Evolutionary conservation across 1,284 basidiomycete genomes (phyloP), one percentile per base, ranked within the genome.

Genomic region (Marasmius oreades): DNA sequence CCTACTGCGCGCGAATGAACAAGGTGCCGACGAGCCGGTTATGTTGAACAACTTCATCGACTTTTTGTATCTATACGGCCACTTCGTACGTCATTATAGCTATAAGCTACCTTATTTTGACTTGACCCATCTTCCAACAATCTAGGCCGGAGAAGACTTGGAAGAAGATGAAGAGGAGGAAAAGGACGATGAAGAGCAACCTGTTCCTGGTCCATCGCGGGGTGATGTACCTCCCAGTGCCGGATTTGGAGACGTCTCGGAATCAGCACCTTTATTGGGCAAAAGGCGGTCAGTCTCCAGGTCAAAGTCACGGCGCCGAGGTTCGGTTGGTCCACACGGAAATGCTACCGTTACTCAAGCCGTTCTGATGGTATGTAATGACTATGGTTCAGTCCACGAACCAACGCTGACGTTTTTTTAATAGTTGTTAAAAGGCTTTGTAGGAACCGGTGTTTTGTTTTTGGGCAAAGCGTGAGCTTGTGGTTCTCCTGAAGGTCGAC

Each of bases 401-500:
- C 26, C 50, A 56, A 37, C 55, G 51, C 45, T 58, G 22, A 52
- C 46, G n/a, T 50, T 42, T 37, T 51, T 42, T 43, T 22, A 60
- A n/a, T 51, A 94, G 93, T 73, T 97, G 56, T 74, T 97, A 59
- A 98, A 99, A 73, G 90, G 93, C 0, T 99, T 99, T 67, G 88
- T 99, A 52, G 96, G 96, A 20, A 99, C 96, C 8, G 96, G 96
- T 33, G 88, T 99, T 11, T 73, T 99, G 24, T 99, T 99, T 77
- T 82, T 99, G 52, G 97, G 94, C 57, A 98, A 95, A 76, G 96
- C 89, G 81, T 88, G 69, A 67, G 87, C 77, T 31, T 7, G 34
- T 37, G 10, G 33, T 52, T 58, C 11, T 20, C 1, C 42, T 34
- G 28, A 53, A 22, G 50, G 58, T 23, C 48, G 18, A 22, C 14